These are phyloP conservation scores for Lobosporangium transversale DNA, from an alignment of 192 early-diverging fungal genomes.

Conservation along the genomic window DNA sequence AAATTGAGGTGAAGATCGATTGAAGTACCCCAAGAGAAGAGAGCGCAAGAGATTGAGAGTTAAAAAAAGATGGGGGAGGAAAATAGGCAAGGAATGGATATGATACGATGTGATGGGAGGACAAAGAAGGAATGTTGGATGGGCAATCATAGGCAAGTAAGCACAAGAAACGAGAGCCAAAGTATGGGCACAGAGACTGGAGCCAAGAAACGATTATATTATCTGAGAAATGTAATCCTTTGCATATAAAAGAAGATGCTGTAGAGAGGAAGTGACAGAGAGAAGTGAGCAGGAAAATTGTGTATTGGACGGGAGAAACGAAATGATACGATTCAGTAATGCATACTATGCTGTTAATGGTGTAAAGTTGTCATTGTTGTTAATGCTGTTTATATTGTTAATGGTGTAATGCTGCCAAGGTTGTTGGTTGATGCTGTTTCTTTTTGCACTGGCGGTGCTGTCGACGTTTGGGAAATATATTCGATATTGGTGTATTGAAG, in stretches of 20 bases:
- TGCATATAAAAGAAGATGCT: background rate
- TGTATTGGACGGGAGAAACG: too few species aligned
- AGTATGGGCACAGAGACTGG: background rate
- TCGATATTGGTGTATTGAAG: background rate
- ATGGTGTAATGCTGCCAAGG: too few species aligned
- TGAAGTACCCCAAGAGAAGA: background rate
- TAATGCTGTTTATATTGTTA: too few species aligned
- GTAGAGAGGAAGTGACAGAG: background rate
- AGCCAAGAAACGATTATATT: background rate
- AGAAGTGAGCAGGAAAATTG: too few species aligned
- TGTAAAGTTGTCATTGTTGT: too few species aligned
- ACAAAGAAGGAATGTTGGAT: conserved; percentile 11
- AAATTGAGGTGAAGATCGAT: too few species aligned
- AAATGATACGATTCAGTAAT: too few species aligned
- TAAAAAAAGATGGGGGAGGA: conserved; percentile 5
- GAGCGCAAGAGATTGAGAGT: background rate
- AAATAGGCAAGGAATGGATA: background rate
- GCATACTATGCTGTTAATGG: too few species aligned
- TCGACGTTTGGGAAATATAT: too few species aligned
- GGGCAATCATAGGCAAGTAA: background rate
- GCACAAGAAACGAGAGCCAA: conserved; percentile 1
- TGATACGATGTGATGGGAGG: background rate
- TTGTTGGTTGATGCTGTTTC: too few species aligned
- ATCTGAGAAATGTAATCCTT: too few species aligned
- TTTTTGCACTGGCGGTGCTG: too few species aligned